Evolutionary conservation across 2,329 filamentous ascomycete genomes (phyloP).

Genomic region (Lachnellula cervina): DNA sequence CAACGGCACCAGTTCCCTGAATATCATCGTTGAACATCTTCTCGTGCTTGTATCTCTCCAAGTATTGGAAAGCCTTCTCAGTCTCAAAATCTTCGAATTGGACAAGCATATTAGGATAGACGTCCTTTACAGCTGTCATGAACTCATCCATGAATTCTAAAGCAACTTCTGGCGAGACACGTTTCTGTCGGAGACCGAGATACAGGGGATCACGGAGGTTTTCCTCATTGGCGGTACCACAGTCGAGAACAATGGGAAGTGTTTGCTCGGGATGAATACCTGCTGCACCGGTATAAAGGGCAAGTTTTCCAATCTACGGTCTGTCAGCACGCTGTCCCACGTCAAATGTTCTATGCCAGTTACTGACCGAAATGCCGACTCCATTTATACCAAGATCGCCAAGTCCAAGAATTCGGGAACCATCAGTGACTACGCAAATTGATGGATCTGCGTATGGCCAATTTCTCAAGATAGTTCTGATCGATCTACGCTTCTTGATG

Average conservation of each 20-base stretch:
- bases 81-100: constrained; percentile 99
- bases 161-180: constrained; percentile 72
- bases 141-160: constrained; percentile 94
- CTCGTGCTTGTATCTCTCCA: constrained; percentile 87
- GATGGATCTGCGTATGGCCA: constrained; percentile 88
- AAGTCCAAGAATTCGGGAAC: constrained; percentile 85
- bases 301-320: constrained; percentile 76
- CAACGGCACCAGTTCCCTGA: constrained; percentile 93
- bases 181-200: constrained; percentile 81
- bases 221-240: constrained; percentile 60
- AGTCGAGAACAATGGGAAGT: constrained; percentile 64
- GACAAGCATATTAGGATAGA: constrained; percentile 62
- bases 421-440: constrained; percentile 95
- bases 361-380: constrained; percentile 85
- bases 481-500: constrained; percentile 87
- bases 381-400: constrained; percentile 96
- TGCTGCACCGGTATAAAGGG: constrained; percentile 91
- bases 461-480: constrained; percentile 82
- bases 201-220: constrained; percentile 72
- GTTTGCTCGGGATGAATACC: constrained; percentile 88
- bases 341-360: neutral
- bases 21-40: constrained; percentile 99
- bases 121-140: constrained; percentile 83
- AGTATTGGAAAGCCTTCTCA: constrained; percentile 81
- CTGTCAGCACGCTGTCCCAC: constrained; percentile 2